Base-by-base conservation (phyloP, 306 rosid species). In the Ceratonia siliqua region DNA sequence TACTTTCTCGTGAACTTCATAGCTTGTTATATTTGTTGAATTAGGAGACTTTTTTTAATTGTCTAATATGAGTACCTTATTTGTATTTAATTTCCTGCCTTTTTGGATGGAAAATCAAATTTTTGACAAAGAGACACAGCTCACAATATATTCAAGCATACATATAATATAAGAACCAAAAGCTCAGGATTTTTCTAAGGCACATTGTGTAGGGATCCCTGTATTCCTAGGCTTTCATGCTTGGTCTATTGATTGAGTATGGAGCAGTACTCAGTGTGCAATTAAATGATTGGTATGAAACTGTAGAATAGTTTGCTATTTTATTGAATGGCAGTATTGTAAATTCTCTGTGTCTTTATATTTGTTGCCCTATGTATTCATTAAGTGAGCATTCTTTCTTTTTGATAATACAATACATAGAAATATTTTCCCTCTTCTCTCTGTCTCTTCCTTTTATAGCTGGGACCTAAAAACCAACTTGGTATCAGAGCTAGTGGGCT, bases 1-100 rank as follows among this genome's bases (percentile, higher is more conserved):
- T 32, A 25, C 76, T 61, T 78, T 12, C 55, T 38, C 25, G 5
- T 64, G 59, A 73, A 57, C 72, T 33, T 74, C 42, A 9, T 63
- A 18, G 3, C 45, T 4, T 71, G 54, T 49, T 71, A 28, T 54
- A 9, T 15, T 59, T 77, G 62, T 54, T 80, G 48, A 53, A 24
- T 28, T 50, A 6, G 8, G 20, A 48, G 57, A 28, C 52, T 18
- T 58, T 22, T 46, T 15, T 46, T 14, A 18, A 17, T 32, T 24
- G 48, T 46, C 38, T 24, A 32, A 18, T 38, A 5, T 30, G 57
- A 52, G 48, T 67, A 13, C 69, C 61, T 72, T 30, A 22, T 33
- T 68, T 73, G 39, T 27, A 42, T 21, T 50, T 11, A 61, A 8
- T 35, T 72, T 64, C 8, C 65, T 33, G 55, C 32, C 53, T 59